Percentiles rank a stretch among this genome's conserved stretches.
phyloP scores from a whole-genome alignment of 176 grass and related monocot genomes.

The Triticum monococcum region DNA sequence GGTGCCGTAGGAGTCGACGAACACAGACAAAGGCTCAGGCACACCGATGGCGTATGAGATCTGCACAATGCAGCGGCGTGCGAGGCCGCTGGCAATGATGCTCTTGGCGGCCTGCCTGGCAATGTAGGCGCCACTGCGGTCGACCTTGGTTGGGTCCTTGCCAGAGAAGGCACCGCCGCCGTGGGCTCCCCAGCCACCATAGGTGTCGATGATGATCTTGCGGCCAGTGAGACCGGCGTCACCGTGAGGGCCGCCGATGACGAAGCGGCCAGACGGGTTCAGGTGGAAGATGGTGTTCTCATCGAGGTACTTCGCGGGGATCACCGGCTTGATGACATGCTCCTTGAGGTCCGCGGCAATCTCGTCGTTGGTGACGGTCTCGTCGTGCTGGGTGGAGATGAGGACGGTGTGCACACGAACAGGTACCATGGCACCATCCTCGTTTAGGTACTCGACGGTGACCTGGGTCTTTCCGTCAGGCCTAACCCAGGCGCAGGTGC shows the following conservation, averaged over 20 bases:
- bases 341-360: slow-evolving; percentile 75
- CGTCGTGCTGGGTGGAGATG: slow-evolving; percentile 78
- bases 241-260: slow-evolving; percentile 52
- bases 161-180: slow-evolving; percentile 56
- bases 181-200: slow-evolving; percentile 58
- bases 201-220: slow-evolving; percentile 73
- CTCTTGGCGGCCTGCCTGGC: slow-evolving; percentile 64
- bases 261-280: slow-evolving; percentile 55
- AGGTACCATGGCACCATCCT: slow-evolving; percentile 57
- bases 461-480: slow-evolving; percentile 76
- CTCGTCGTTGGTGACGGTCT: slow-evolving; percentile 68
- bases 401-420: slow-evolving; percentile 61
- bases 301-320: slow-evolving; percentile 59
- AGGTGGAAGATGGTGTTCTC: slow-evolving; percentile 73
- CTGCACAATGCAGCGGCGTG: slow-evolving; percentile 58
- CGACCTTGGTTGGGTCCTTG: slow-evolving; percentile 68
- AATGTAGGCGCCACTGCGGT: slow-evolving; percentile 62
- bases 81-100: slow-evolving; percentile 46
- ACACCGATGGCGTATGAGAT: slow-evolving; percentile 62
- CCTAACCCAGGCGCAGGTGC: slow-evolving; percentile 57
- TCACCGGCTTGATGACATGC: slow-evolving; percentile 68
- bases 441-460: slow-evolving; percentile 66
- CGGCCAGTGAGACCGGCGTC: slow-evolving; percentile 51
- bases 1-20: slow-evolving; percentile 53
- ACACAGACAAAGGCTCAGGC: slow-evolving; percentile 50